Percentiles rank a stretch among this genome's conserved stretches.
Conservation (phyloP, 2,329 filamentous ascomycete genomes). For the Fusarium solani-melongenae region DNA sequence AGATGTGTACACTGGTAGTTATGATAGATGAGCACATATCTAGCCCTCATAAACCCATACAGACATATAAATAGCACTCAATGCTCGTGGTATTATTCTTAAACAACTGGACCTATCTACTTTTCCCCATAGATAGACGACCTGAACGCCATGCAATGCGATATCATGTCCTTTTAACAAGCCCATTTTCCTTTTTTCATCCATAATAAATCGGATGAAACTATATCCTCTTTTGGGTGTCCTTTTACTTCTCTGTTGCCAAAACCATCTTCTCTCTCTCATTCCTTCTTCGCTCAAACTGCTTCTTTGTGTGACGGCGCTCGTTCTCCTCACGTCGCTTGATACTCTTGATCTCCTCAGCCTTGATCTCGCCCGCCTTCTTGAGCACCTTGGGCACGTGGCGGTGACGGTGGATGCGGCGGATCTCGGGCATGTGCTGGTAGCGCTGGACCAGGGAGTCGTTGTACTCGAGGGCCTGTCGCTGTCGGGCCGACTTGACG, state of each 20-base stretch:
- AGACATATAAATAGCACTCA: background rate
- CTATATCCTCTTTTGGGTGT: constrained; percentile 16
- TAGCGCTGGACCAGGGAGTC: constrained; percentile 85
- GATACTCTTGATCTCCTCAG: constrained; percentile 85
- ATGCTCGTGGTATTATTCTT: constrained; percentile 30
- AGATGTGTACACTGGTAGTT: background rate
- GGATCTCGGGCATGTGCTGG: constrained; percentile 95
- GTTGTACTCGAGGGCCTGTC: constrained; percentile 93
- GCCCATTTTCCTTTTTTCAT: constrained; percentile 23
- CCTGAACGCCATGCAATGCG: constrained; percentile 51
- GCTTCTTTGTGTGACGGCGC: constrained; percentile 88
- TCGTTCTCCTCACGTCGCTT: constrained; percentile 96
- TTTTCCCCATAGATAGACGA: constrained; percentile 34
- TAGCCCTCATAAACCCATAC: background rate
- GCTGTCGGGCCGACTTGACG: constrained; percentile 85
- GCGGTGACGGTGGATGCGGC: constrained; percentile 88
- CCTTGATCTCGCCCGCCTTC: constrained; percentile 96
- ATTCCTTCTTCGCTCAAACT: constrained; percentile 75
- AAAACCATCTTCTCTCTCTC: constrained; percentile 96
- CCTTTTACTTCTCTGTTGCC: constrained; percentile 65
- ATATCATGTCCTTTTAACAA: constrained; percentile 35
- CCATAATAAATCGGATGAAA: constrained; percentile 7
- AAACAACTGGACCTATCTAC: constrained; percentile 30
- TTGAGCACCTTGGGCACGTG: constrained; percentile 93
- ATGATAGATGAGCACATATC: background rate